These are phyloP conservation scores for Pleurotus pulmonarius DNA, from an alignment of 768 basidiomycete genomes.

Conservation along the genomic window DNA sequence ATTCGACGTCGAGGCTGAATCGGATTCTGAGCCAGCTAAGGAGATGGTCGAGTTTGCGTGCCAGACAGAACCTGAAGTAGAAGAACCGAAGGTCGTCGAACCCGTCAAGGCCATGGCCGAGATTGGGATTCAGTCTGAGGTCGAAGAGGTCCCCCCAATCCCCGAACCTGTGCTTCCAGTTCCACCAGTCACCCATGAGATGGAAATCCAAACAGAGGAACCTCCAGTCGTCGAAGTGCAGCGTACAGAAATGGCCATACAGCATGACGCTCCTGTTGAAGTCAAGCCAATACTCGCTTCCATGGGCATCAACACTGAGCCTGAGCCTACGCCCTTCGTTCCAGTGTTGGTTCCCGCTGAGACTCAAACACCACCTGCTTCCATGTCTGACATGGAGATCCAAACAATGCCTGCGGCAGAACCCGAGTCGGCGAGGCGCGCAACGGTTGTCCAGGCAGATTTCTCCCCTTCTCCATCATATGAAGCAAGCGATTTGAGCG, in stretches of 20 bases:
- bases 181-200: constrained; percentile 23
- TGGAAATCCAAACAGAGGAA: constrained; percentile 47
- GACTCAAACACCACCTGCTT: constrained; percentile 26
- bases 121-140: constrained; percentile 10
- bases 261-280: constrained; percentile 34
- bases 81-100: constrained; percentile 16
- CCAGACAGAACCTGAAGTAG: constrained; percentile 53
- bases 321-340: constrained; percentile 17
- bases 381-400: not conserved
- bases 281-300: constrained; percentile 26
- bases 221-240: constrained; percentile 4
- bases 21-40: constrained; percentile 14
- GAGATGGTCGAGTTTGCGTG: constrained; percentile 61
- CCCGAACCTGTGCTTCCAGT: constrained; percentile 15
- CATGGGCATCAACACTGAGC: constrained; percentile 33
- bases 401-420: not conserved
- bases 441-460: constrained; percentile 48
- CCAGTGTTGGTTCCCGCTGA: constrained; percentile 25
- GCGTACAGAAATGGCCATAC: constrained; percentile 46
- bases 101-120: constrained; percentile 27
- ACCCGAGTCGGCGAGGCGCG: constrained; percentile 24
- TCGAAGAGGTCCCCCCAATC: constrained; percentile 26
- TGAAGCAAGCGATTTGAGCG: constrained; percentile 20
- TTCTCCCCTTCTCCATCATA: constrained; percentile 22
- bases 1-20: constrained; percentile 32